phyloP scores from a whole-genome alignment of 176 grass and related monocot genomes.

The Juncus inflexus region DNA sequence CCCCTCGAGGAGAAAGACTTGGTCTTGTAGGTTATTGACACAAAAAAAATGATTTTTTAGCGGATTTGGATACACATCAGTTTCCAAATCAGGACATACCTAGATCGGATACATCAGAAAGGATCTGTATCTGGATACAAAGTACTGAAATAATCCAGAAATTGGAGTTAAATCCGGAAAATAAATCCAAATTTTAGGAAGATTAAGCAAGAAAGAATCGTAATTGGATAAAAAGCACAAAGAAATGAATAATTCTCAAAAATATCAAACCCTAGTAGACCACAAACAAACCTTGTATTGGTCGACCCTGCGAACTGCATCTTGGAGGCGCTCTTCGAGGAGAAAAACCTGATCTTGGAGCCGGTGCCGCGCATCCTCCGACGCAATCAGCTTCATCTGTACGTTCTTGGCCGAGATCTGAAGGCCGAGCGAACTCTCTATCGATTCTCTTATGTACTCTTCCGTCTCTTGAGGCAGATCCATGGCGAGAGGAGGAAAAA shows the following conservation, averaged over 20 bases:
- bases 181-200: not conserved
- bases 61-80: no score
- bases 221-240: not conserved
- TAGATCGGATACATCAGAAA: no score
- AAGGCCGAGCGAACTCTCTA: slow-evolving; percentile 65
- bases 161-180: no score
- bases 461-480: slow-evolving; percentile 46
- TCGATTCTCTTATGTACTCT: slow-evolving; percentile 66
- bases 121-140: no score
- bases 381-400: slow-evolving; percentile 62
- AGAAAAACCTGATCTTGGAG: slow-evolving; percentile 78
- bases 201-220: not conserved
- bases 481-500: not conserved
- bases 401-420: slow-evolving; percentile 60
- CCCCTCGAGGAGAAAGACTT: slow-evolving; percentile 63
- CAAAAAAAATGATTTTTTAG: no score
- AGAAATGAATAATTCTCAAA: not conserved
- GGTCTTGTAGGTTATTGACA: no score
- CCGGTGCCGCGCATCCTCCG: slow-evolving; percentile 62
- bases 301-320: slow-evolving; percentile 34
- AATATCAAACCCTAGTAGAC: not conserved
- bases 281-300: slow-evolving; percentile 29
- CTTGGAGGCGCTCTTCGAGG: slow-evolving; percentile 58
- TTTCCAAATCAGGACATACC: no score
- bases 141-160: no score